Evolutionary conservation across 345 rosid species (phyloP).

Genomic region (Gossypium longicalyx): DNA sequence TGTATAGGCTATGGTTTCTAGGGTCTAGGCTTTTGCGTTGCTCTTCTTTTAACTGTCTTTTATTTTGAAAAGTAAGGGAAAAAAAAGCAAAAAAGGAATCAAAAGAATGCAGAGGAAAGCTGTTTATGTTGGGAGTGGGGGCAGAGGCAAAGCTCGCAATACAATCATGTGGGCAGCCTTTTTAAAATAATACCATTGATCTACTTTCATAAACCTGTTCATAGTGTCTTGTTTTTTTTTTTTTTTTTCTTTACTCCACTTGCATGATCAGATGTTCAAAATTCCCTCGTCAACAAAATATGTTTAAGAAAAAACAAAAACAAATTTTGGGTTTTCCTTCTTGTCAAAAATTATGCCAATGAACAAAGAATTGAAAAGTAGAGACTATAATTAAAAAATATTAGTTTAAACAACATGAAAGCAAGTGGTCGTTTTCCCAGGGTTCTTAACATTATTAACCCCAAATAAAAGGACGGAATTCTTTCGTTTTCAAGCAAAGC

Average conservation of each 20-base stretch:
- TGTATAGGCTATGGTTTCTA: conserved; percentile 8
- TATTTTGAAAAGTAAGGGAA: background rate
- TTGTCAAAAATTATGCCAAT: background rate
- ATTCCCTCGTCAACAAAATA: background rate
- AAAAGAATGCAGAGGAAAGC: conserved; percentile 17
- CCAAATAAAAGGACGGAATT: background rate
- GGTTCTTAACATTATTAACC: background rate
- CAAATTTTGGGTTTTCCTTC: background rate
- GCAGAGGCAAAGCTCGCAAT: conserved; percentile 9
- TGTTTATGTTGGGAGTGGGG: conserved; percentile 13
- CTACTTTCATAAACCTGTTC: background rate
- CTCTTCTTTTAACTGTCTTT: background rate
- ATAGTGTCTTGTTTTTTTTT: background rate
- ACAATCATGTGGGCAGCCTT: conserved; percentile 30
- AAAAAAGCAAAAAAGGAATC: conserved; percentile 11
- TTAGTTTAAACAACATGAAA: background rate
- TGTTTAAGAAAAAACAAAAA: background rate
- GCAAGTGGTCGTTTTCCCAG: background rate
- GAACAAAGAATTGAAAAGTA: background rate
- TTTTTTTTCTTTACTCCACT: background rate
- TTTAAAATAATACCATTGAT: background rate
- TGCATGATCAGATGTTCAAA: background rate
- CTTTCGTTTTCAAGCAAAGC: background rate
- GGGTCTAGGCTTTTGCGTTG: background rate
- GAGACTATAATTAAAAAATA: background rate